These are phyloP conservation scores for Carex littledalei DNA, from an alignment of 176 grass and related monocot species.

Conservation along the genomic window DNA sequence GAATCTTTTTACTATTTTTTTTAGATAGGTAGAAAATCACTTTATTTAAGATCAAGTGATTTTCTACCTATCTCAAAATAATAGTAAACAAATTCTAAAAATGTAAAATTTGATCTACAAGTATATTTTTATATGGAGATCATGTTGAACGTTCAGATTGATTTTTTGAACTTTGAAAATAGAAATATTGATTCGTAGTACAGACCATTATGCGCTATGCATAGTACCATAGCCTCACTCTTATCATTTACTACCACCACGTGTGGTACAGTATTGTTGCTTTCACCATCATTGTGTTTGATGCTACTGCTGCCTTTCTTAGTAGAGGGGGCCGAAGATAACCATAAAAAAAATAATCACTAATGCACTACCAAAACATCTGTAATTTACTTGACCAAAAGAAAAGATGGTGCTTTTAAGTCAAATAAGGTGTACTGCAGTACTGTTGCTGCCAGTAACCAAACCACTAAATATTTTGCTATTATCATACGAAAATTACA, in stretches of 20 bases:
- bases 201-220: too few relatives aligned
- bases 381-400: not conserved
- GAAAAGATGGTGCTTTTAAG: not conserved
- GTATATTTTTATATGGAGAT: too few relatives aligned
- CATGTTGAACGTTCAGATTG: too few relatives aligned
- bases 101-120: too few relatives aligned
- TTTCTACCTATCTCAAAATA: too few relatives aligned
- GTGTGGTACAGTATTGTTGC: not conserved
- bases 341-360: not conserved
- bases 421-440: not conserved
- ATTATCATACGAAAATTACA: not conserved
- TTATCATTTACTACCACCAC: not conserved
- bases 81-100: too few relatives aligned
- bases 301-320: not conserved
- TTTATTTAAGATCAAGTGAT: too few relatives aligned
- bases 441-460: not conserved
- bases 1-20: too few relatives aligned
- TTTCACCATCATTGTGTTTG: not conserved
- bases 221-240: too few relatives aligned
- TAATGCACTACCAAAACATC: not conserved
- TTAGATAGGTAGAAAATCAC: too few relatives aligned
- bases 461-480: not conserved
- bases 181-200: too few relatives aligned
- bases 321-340: not conserved
- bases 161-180: too few relatives aligned